A percentile compares a stretch with the other conserved stretches of the same genome.
These are phyloP conservation scores for Boletus sp. DNA, from an alignment of 768 basidiomycete species.

Conservation along the genomic window DNA sequence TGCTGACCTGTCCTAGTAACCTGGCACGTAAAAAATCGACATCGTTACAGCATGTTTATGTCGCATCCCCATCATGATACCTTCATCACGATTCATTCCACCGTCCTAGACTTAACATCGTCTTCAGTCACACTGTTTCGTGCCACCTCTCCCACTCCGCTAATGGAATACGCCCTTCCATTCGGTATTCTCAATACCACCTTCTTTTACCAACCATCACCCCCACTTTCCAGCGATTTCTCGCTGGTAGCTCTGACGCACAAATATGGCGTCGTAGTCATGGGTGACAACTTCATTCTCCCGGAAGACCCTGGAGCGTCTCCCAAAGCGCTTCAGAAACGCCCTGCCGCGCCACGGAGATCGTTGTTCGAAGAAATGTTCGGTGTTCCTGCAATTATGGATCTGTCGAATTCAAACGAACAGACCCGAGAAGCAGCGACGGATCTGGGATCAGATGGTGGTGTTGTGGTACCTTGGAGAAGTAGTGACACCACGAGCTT, in stretches of 20 bases:
- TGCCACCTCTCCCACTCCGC: slow-evolving; percentile 42
- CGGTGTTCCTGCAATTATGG: slow-evolving; percentile 66
- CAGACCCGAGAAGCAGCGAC: slow-evolving; percentile 11
- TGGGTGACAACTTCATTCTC: slow-evolving; percentile 56
- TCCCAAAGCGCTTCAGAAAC: slow-evolving; percentile 36
- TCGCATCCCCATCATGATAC: slow-evolving; percentile 54
- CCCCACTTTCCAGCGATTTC: slow-evolving; percentile 37
- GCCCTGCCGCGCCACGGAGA: slow-evolving; percentile 34
- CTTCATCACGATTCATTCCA: slow-evolving; percentile 55
- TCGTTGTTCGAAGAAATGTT: slow-evolving; percentile 92
- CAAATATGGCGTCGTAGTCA: slow-evolving; percentile 59
- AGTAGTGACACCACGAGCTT: slow-evolving; percentile 43
- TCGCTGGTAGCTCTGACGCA: slow-evolving; percentile 69
- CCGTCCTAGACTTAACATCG: slow-evolving; percentile 26
- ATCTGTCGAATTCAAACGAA: slow-evolving; percentile 24
- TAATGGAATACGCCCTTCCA: slow-evolving; percentile 48
- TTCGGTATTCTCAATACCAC: slow-evolving; percentile 56
- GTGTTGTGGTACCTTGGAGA: slow-evolving; percentile 31
- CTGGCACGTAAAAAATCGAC: slow-evolving; percentile 49
- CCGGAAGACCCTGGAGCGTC: slow-evolving; percentile 42
- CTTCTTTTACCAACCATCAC: slow-evolving; percentile 36
- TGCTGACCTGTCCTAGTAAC: slow-evolving; percentile 41
- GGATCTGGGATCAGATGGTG: slow-evolving; percentile 13
- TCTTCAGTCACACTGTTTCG: slow-evolving; percentile 50
- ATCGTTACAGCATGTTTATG: slow-evolving; percentile 43